These are phyloP conservation scores for Aspergillus piperis DNA, from an alignment of 2,329 filamentous ascomycete genomes.

Conservation along the genomic window DNA sequence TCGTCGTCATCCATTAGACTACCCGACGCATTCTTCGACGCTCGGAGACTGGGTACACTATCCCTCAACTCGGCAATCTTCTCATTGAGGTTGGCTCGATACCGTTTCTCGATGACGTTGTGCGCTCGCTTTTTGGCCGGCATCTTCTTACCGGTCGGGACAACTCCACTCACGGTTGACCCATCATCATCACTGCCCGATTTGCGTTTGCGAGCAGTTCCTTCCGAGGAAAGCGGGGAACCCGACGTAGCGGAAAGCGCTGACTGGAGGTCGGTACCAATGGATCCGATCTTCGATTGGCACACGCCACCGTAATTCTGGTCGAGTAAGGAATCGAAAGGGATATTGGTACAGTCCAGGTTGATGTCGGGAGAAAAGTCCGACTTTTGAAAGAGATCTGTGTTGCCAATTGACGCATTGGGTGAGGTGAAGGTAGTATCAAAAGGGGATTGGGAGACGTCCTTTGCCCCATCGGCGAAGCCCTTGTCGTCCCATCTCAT, in stretches of 20 bases:
- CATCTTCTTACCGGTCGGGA: constrained; percentile 52
- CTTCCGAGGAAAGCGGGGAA: constrained; percentile 29
- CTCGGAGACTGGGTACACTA: constrained; percentile 85
- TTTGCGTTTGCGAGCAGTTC: constrained; percentile 65
- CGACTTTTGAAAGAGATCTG: constrained; percentile 19
- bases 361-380: constrained; percentile 36
- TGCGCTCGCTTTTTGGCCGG: constrained; percentile 88
- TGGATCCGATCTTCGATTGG: constrained; percentile 8
- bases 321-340: constrained; percentile 22
- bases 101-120: constrained; percentile 97
- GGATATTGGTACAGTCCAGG: constrained; percentile 33
- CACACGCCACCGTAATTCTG: constrained; percentile 10
- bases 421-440: constrained; percentile 31
- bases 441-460: constrained; percentile 26
- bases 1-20: constrained; percentile 67
- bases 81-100: constrained; percentile 93
- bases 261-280: constrained; percentile 14
- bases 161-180: constrained; percentile 31
- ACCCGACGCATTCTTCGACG: constrained; percentile 61
- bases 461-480: constrained; percentile 31
- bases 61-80: constrained; percentile 92
- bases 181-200: constrained; percentile 58
- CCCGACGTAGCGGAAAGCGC: constrained; percentile 23
- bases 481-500: constrained; percentile 48
- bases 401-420: constrained; percentile 26